A percentile compares a stretch with the other conserved stretches of the same genome.
These are phyloP conservation scores for Yarrowia deformans DNA, from an alignment of 805 yeast species.

Conservation along the genomic window DNA sequence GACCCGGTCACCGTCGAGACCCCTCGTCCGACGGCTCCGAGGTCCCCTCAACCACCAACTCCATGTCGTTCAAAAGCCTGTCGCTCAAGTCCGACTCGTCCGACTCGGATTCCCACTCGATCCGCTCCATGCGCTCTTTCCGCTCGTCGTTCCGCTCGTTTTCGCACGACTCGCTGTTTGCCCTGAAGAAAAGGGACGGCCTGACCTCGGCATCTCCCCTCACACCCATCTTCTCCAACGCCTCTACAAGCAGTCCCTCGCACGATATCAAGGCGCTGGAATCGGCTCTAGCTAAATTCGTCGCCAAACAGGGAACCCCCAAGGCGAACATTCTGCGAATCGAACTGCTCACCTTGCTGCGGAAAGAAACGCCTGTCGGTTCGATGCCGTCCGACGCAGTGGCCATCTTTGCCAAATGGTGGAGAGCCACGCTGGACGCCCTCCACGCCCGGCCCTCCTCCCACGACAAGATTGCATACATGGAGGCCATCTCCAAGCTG, in stretches of 20 bases:
- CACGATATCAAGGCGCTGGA: constrained; percentile 47
- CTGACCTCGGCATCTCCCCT: background rate
- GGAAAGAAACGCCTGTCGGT: constrained; percentile 43
- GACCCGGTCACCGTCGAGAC: background rate
- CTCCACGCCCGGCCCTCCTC: constrained; percentile 47
- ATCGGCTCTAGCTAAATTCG: constrained; percentile 47
- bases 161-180: constrained; percentile 36
- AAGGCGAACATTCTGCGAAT: constrained; percentile 54
- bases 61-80: constrained; percentile 13
- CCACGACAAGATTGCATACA: constrained; percentile 52
- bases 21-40: constrained; percentile 1
- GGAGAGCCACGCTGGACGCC: constrained; percentile 50
- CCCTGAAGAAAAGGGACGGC: constrained; percentile 4
- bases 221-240: constrained; percentile 16
- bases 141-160: constrained; percentile 37
- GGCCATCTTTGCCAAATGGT: constrained; percentile 51
- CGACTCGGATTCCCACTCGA: constrained; percentile 26
- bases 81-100: constrained; percentile 15
- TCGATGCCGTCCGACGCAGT: constrained; percentile 45
- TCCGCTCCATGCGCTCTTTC: constrained; percentile 30
- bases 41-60: background rate
- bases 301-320: constrained; percentile 47
- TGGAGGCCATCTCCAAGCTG: constrained; percentile 53
- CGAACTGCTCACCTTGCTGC: constrained; percentile 53
- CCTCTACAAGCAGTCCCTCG: constrained; percentile 32